Evolutionary conservation across 1,139 yeast genomes (phyloP), one percentile per base, ranked within the genome.

Genomic region (Taphrina pruni): DNA sequence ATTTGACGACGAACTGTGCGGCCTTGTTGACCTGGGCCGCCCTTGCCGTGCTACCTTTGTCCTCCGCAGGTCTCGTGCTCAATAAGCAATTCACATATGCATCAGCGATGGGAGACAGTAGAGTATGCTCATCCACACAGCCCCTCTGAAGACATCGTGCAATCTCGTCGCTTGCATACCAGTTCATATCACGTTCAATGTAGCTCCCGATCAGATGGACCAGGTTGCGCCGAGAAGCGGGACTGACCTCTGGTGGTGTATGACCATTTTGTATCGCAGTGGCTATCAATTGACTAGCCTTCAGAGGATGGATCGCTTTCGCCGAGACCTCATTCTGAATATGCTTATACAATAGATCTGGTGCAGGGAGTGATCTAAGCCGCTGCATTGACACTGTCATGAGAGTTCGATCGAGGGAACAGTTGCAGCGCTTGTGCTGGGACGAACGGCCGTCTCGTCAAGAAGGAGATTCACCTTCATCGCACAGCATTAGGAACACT

Each of bases 291-390:
- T 54, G 45, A 26, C 54, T 55, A 8, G 67, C 67, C 39, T 64
- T 64, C 32, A 64, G 43, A 5, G 67, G 67, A 55, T 64, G 67
- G 14, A 64, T 57, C 17, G 51, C n/a, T 48, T 57, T 56, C 48
- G 45, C 8, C 6, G 14, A 20, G 55, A 57, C 60, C 20, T 50
- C 67, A 6, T 20, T 14, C 32, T 52, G 66, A 3, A 62, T 38
- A 39, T 56, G 50, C 36, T 41, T 56, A 35, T 56, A 56, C 12
- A 56, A 20, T 12, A 41, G 38, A 21, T 36, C 50, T 6, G 60
- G 41, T 35, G 54, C 54, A 21, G 32, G 54, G 2, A 26, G 5
- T 12, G 48, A 45, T n/a, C 6, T 45, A n/a, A n/a, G 8, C 20
- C 48, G 48, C 48, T 45, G 48, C 48, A 45, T 45, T 17, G n/a